Percentiles rank a stretch among this genome's conserved stretches.
Evolutionary conservation across 2,329 filamentous ascomycete genomes (phyloP).

Genomic region (Waltergamsia citrina): DNA sequence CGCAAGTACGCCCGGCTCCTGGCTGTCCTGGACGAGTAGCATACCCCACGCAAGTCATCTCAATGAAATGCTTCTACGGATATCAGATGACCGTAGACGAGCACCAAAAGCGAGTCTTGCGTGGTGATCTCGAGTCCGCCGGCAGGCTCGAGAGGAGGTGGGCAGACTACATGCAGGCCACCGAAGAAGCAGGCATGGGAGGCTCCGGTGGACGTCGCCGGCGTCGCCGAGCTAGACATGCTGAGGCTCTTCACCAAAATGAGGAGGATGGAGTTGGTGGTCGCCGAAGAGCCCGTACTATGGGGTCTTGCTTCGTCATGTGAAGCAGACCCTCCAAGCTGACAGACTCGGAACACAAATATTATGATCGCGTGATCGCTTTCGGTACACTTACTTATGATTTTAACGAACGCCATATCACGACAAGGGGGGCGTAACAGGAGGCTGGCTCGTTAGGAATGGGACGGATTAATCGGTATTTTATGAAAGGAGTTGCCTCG

Average conservation of each 20-base stretch:
- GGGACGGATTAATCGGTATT: too few relatives aligned
- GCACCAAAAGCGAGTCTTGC: conserved; percentile 76
- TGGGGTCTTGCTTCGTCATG: conserved; percentile 55
- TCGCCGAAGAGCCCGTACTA: conserved; percentile 53
- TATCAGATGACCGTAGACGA: conserved; percentile 95
- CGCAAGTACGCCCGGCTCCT: conserved; percentile 52
- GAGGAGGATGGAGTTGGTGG: conserved; percentile 62
- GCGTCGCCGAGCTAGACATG: conserved; percentile 70
- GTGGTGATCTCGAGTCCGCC: conserved; percentile 66
- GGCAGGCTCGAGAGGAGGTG: conserved; percentile 79
- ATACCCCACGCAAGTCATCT: conserved; percentile 71
- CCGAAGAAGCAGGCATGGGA: conserved; percentile 67
- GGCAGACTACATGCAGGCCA: conserved; percentile 89
- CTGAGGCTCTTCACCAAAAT: conserved; percentile 68
- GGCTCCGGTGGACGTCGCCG: conserved; percentile 60
- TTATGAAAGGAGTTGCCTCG: too few relatives aligned
- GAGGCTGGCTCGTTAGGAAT: too few relatives aligned
- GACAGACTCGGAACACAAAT: too few relatives aligned
- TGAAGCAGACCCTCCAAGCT: conserved; percentile 28
- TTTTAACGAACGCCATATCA: too few relatives aligned
- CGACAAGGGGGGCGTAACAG: too few relatives aligned
- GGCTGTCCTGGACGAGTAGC: conserved; percentile 29
- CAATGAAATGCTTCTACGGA: conserved; percentile 87
- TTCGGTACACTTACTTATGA: neutral
- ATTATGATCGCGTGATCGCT: too few relatives aligned